Conservation (phyloP, 2,329 filamentous ascomycete species). For the Xylaria multiplex region DNA sequence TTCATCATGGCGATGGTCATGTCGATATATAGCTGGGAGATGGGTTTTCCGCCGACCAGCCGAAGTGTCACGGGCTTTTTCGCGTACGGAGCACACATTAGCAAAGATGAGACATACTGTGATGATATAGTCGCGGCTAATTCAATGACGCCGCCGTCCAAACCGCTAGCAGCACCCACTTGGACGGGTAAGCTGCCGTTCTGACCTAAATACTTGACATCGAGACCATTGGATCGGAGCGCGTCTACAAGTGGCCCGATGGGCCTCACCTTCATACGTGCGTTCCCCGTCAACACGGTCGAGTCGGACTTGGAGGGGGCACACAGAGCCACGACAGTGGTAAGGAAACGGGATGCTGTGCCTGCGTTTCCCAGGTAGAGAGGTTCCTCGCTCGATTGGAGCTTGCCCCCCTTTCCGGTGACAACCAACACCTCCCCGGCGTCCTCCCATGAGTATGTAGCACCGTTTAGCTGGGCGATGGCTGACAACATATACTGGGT, state of each 20-base stretch:
- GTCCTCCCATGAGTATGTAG: constrained; percentile 92
- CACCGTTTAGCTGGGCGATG: constrained; percentile 84
- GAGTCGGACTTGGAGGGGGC: constrained; percentile 70
- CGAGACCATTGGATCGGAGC: constrained; percentile 85
- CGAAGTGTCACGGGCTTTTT: constrained; percentile 91
- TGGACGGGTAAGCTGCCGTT: constrained; percentile 85
- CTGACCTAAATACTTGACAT: constrained; percentile 84
- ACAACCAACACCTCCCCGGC: constrained; percentile 92
- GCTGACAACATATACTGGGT: constrained; percentile 97
- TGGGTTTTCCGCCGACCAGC: constrained; percentile 94
- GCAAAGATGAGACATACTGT: constrained; percentile 96
- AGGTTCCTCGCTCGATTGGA: constrained; percentile 78
- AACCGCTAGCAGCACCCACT: constrained; percentile 83
- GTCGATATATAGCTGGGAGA: constrained; percentile 96
- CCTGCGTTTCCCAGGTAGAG: constrained; percentile 97
- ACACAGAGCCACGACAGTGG: constrained; percentile 88
- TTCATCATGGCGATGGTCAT: constrained; percentile 99
- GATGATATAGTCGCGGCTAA: constrained; percentile 95
- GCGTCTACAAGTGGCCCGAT: constrained; percentile 95
- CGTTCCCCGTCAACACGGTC: constrained; percentile 90
- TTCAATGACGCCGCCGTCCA: constrained; percentile 87
- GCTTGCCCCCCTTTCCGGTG: constrained; percentile 86
- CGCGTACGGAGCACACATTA: constrained; percentile 97
- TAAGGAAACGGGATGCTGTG: constrained; percentile 94
- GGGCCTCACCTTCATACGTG: constrained; percentile 93